phyloP scores from a whole-genome alignment of 2,329 filamentous ascomycete genomes.

The Cryphonectria carpinicola region DNA sequence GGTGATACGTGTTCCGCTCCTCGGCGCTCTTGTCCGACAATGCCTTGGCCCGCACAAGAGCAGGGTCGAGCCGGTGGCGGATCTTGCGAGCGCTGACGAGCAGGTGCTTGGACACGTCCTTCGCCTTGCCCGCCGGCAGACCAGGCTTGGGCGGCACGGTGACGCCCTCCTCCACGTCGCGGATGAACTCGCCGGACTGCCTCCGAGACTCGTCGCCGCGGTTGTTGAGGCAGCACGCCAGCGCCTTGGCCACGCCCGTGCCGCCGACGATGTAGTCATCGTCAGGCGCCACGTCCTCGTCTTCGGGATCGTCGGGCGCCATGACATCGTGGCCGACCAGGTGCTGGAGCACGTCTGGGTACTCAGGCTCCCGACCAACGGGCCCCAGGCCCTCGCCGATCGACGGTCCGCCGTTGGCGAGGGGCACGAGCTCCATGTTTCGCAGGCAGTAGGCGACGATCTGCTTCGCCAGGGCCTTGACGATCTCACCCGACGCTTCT shows the following conservation, averaged over 20 bases:
- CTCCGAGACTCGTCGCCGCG: conserved; percentile 66
- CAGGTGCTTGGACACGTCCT: conserved; percentile 91
- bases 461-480: conserved; percentile 90
- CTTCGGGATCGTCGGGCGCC: conserved; percentile 54
- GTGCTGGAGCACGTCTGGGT: conserved; percentile 81
- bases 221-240: conserved; percentile 88
- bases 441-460: conserved; percentile 92
- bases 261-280: conserved; percentile 96
- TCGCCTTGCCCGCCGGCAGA: conserved; percentile 66
- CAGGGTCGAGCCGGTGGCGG: conserved; percentile 78
- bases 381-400: conserved; percentile 42
- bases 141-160: conserved; percentile 48
- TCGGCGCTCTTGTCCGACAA: conserved; percentile 58
- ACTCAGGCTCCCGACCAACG: conserved; percentile 47
- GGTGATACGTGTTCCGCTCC: conserved; percentile 63
- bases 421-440: conserved; percentile 82
- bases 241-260: conserved; percentile 90
- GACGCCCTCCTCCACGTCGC: conserved; percentile 56
- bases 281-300: conserved; percentile 75
- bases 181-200: conserved; percentile 56
- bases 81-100: conserved; percentile 89
- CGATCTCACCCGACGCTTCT: conserved; percentile 81
- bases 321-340: conserved; percentile 74
- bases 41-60: conserved; percentile 73
- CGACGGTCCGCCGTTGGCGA: conserved; percentile 53